phyloP scores from a whole-genome alignment of 78 protist species.

The Polysphondylium violaceum region DNA sequence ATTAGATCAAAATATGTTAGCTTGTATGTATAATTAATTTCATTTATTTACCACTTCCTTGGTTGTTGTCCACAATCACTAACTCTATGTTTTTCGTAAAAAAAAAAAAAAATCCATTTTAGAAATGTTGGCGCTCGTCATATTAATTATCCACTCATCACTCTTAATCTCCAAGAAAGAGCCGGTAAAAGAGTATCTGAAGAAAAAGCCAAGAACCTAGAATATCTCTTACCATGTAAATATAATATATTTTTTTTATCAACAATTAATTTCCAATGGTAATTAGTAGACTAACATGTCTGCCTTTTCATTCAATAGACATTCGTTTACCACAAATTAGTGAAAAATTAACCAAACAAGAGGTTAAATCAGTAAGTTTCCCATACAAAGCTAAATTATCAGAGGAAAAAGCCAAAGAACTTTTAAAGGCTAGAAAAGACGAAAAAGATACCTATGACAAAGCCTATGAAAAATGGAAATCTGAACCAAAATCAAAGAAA shows the following conservation, averaged over 20 bases:
- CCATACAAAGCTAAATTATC: background rate
- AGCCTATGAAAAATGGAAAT: background rate
- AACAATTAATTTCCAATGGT: background rate
- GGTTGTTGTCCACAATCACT: no score
- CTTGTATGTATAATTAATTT: background rate
- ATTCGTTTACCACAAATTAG: slow-evolving; percentile 27
- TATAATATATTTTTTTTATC: background rate
- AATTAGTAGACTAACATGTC: background rate
- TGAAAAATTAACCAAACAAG: background rate
- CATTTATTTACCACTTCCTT: slow-evolving; percentile 4
- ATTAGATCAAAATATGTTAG: slow-evolving; percentile 5
- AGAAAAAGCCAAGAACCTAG: slow-evolving; percentile 6
- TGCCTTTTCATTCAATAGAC: background rate
- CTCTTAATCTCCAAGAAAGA: slow-evolving; percentile 29
- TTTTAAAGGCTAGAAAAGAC: background rate
- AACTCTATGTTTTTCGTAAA: no score
- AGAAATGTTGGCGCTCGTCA: background rate
- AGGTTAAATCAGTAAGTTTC: background rate
- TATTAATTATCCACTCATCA: background rate
- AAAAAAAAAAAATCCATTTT: no score
- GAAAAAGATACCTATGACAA: slow-evolving; percentile 8
- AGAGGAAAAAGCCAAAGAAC: slow-evolving; percentile 12
- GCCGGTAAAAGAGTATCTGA: slow-evolving; percentile 15
- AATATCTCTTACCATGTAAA: slow-evolving; percentile 65
- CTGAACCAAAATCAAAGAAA: background rate